These are phyloP conservation scores for Deinandra increscens DNA, from an alignment of 129 eudicot genomes.

Conservation along the genomic window DNA sequence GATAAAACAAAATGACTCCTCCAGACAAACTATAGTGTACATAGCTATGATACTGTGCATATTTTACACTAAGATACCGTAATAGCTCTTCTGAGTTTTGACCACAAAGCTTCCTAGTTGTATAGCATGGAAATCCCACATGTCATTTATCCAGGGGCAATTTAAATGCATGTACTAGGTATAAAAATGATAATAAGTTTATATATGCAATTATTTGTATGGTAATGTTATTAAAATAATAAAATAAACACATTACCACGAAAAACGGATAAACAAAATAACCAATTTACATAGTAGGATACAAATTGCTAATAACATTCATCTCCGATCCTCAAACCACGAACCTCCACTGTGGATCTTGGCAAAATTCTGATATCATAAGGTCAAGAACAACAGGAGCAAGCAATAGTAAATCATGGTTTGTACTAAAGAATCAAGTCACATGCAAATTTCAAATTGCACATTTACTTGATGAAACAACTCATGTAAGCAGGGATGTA, in stretches of 20 bases:
- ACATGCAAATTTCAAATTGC: conserved; percentile 5
- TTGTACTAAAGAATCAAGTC: conserved; percentile 14
- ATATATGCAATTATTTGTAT: conserved; percentile 14
- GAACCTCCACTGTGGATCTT: conserved; percentile 43
- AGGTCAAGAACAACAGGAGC: conserved; percentile 43
- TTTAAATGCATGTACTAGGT: not conserved
- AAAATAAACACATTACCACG: conserved; percentile 19
- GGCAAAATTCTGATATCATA: conserved; percentile 38
- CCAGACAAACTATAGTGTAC: not conserved
- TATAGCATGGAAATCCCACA: not conserved
- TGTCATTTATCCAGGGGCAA: conserved; percentile 1
- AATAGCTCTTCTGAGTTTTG: not conserved
- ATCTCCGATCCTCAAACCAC: conserved; percentile 38
- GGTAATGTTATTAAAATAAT: not conserved
- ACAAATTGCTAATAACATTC: conserved; percentile 39
- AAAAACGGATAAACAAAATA: not conserved
- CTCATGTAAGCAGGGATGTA: not conserved
- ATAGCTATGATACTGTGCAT: not conserved
- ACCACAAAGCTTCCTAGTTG: not conserved
- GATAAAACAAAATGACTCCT: not conserved
- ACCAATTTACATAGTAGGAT: conserved; percentile 44
- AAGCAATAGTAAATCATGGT: conserved; percentile 13
- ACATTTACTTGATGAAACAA: conserved; percentile 10
- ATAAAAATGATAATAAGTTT: not conserved
- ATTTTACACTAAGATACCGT: not conserved